A percentile compares a stretch with the other conserved stretches of the same genome.
Evolutionary conservation across 305 asterid species (phyloP).

Genomic region (Fraxinus platypoda): DNA sequence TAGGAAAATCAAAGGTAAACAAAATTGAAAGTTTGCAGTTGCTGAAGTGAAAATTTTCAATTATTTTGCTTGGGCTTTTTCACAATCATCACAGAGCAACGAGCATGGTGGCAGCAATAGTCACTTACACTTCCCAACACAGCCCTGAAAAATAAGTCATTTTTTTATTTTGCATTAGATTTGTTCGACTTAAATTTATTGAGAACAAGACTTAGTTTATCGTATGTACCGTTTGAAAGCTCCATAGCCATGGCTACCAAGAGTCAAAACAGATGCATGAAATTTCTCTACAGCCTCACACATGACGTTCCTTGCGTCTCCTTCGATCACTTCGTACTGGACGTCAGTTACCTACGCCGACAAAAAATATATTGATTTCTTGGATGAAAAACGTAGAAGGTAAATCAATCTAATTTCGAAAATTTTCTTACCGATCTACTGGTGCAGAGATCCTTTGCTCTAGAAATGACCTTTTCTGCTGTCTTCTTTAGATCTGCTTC

Average conservation of each 20-base stretch:
- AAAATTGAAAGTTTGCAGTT: not conserved
- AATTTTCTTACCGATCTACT: constrained; percentile 25
- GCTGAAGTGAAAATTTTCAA: not conserved
- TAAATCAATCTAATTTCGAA: not conserved
- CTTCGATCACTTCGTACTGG: constrained; percentile 16
- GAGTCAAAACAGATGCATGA: constrained; percentile 24
- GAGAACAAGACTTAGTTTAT: not conserved
- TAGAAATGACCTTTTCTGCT: constrained; percentile 22
- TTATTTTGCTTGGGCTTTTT: constrained; percentile 28
- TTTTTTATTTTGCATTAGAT: not conserved
- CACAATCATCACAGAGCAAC: constrained; percentile 40
- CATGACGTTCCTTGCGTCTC: constrained; percentile 31
- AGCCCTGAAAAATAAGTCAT: constrained; percentile 19
- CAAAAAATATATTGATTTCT: not conserved
- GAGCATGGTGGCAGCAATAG: constrained; percentile 38
- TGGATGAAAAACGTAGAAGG: not conserved
- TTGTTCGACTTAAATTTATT: not conserved
- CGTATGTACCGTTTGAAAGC: constrained; percentile 25
- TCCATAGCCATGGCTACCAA: constrained; percentile 35
- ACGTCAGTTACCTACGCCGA: not conserved
- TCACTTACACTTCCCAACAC: constrained; percentile 42
- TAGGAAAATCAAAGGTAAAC: not conserved
- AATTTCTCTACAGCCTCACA: constrained; percentile 27
- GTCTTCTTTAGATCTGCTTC: constrained; percentile 31
- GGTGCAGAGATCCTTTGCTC: constrained; percentile 30